Base-by-base conservation (phyloP, 2,329 filamentous ascomycete species). In the Aspergillus glaucus region DNA sequence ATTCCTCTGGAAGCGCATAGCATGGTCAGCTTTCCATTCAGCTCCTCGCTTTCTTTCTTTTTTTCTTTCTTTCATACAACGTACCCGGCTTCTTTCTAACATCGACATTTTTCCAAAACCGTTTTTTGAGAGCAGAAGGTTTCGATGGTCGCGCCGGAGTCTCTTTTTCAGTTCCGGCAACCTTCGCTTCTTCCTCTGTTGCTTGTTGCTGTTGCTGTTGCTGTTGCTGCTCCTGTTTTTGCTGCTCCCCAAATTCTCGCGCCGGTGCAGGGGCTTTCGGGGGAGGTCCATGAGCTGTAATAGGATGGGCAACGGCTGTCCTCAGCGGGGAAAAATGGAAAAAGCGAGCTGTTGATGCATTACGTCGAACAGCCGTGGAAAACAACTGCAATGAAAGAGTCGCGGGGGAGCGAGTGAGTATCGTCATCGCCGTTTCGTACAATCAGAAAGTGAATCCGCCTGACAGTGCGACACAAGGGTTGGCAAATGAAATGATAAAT, bases 101-200 rank as follows among this genome's bases (percentile, higher is more conserved):
- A 52, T 77, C 68, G 1, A 93, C 88, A 63, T 93, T 80, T 68
- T 86, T 88, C 92, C 92, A 97, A 74, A 96, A 96, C 46, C 91
- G 80, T 73, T 84, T 87, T 62, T 77, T 77, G 62, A 84, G 76
- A 2, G 76, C 74, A 28, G 60, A 55, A 30, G 60, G 57, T 41
- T 59, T 64, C 15, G 55, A 48, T 6, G 54, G 46, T 3, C 73
- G 67, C 46, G 71, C 63, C 2, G 49, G 36, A 22, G 37, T 19
- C 19, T 55, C 47, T 15, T 39, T 42, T 44, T 47, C 51, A 41
- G 48, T 39, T 10, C 49, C 68, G 52, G 44, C 66, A 70, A 46
- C 72, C 54, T 53, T 74, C 64, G 19, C 24, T 53, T 75, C 71
- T 4, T 72, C 73, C 59, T 72, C 63, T 51, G 72, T 63, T 50